phyloP scores from a whole-genome alignment of 75 land plant species.

The Cupressus sempervirens region DNA sequence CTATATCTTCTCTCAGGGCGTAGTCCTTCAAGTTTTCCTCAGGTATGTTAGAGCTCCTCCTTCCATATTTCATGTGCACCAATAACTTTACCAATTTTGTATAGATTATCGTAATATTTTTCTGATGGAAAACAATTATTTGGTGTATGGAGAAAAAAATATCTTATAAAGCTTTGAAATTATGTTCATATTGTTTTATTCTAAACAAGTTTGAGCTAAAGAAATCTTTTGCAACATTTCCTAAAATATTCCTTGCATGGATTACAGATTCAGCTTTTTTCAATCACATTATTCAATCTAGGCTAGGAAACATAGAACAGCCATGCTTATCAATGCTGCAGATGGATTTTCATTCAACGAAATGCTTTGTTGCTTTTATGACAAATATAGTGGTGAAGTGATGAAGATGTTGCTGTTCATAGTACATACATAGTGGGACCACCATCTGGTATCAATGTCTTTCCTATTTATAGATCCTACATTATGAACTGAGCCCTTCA shows the following conservation, averaged over 20 bases:
- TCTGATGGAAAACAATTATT: neutral
- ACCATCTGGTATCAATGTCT: neutral
- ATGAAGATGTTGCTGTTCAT: neutral
- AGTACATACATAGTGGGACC: neutral
- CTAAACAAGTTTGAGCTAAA: neutral
- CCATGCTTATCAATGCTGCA: neutral
- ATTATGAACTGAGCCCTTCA: neutral
- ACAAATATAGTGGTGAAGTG: neutral
- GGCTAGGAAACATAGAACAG: neutral
- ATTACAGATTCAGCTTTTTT: neutral
- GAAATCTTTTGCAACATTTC: neutral
- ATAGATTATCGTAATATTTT: neutral
- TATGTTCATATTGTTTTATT: neutral
- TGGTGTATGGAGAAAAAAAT: neutral
- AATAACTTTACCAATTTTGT: neutral
- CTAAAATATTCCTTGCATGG: neutral
- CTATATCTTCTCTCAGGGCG: constrained; percentile 40
- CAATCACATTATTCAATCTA: neutral
- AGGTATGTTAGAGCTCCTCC: constrained; percentile 15
- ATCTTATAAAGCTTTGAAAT: neutral
- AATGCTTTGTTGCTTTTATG: neutral
- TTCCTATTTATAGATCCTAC: neutral
- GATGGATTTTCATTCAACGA: neutral
- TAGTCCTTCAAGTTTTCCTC: constrained; percentile 45
- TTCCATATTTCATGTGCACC: neutral